Evolutionary conservation across 495 filamentous ascomycete genomes (phyloP).

Genomic region (Aspergillus kassunensis): DNA sequence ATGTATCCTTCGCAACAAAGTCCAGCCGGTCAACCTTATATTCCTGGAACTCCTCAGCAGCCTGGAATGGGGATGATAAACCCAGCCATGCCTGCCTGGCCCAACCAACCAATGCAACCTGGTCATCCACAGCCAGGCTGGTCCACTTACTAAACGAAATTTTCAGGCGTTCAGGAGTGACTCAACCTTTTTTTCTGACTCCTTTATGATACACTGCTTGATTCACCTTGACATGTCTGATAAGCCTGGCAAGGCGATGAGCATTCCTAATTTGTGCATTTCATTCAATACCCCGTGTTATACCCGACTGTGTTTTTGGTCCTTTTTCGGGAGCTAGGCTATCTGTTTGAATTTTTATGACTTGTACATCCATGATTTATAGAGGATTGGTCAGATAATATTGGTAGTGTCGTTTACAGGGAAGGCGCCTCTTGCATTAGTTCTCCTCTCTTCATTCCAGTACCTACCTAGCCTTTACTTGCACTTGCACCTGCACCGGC

Average conservation of each 20-base stretch:
- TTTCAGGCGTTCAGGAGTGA: slow-evolving; percentile 23
- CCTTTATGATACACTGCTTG: slow-evolving; percentile 19
- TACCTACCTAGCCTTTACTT: too few species aligned
- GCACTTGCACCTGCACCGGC: too few species aligned
- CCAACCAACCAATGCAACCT: slow-evolving; percentile 39
- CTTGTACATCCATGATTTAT: slow-evolving; percentile 14
- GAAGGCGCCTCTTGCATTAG: slow-evolving; percentile 1
- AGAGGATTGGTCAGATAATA: slow-evolving; percentile 20
- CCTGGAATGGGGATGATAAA: slow-evolving; percentile 42
- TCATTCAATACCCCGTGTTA: slow-evolving; percentile 47
- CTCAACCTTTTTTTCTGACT: slow-evolving; percentile 14
- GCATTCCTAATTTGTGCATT: slow-evolving; percentile 38
- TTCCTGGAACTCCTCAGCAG: slow-evolving; percentile 38
- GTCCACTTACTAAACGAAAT: slow-evolving; percentile 34
- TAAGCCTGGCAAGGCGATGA: slow-evolving; percentile 19
- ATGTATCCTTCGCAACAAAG: slow-evolving; percentile 43
- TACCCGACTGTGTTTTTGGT: slow-evolving; percentile 31
- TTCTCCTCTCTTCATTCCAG: neutral
- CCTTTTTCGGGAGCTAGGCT: slow-evolving; percentile 13
- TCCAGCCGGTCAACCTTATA: slow-evolving; percentile 37
- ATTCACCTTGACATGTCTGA: slow-evolving; percentile 16
- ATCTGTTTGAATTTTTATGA: neutral
- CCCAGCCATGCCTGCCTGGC: slow-evolving; percentile 41
- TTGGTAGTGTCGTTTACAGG: slow-evolving; percentile 6
- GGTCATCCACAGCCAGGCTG: slow-evolving; percentile 44